Evolutionary conservation across 2,329 filamentous ascomycete genomes (phyloP).

Genomic region (Dothiorella sarmentorum): DNA sequence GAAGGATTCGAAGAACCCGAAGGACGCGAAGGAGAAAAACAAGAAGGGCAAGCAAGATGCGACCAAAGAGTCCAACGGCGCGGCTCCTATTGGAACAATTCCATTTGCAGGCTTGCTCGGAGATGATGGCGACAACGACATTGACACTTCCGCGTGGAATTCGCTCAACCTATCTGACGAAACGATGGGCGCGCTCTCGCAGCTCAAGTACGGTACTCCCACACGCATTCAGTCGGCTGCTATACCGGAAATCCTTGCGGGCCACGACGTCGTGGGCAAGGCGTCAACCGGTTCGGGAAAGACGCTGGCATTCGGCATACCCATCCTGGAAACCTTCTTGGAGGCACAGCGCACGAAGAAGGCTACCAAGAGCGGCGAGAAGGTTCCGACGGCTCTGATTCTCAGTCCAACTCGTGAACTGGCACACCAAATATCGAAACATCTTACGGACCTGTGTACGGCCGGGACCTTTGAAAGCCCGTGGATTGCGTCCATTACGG

Average conservation of each 20-base stretch:
- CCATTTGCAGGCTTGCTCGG: slow-evolving; percentile 56
- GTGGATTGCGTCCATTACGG: slow-evolving; percentile 79
- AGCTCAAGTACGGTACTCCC: slow-evolving; percentile 74
- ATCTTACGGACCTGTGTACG: slow-evolving; percentile 72
- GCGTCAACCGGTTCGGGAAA: slow-evolving; percentile 96
- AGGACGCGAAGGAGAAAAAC: slow-evolving; percentile 28
- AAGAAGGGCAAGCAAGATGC: slow-evolving; percentile 25
- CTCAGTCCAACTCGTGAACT: slow-evolving; percentile 90
- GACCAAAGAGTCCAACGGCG: slow-evolving; percentile 29
- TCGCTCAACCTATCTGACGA: slow-evolving; percentile 68
- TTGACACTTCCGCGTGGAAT: slow-evolving; percentile 77
- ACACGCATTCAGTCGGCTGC: slow-evolving; percentile 76
- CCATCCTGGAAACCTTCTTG: slow-evolving; percentile 82
- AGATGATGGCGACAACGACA: slow-evolving; percentile 54
- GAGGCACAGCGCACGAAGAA: slow-evolving; percentile 29
- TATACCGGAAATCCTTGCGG: slow-evolving; percentile 78
- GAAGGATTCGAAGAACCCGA: slow-evolving; percentile 20
- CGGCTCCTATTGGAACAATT: slow-evolving; percentile 40
- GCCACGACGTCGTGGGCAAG: slow-evolving; percentile 92
- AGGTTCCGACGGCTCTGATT: slow-evolving; percentile 65
- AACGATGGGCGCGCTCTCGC: slow-evolving; percentile 70
- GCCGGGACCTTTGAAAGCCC: slow-evolving; percentile 59
- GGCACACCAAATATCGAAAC: slow-evolving; percentile 83
- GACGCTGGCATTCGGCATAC: slow-evolving; percentile 90
- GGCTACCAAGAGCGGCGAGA: slow-evolving; percentile 30